Evolutionary conservation across 495 filamentous ascomycete genomes (phyloP), one percentile per base, ranked within the genome.

Genomic region (Penicillium samsonianum): DNA sequence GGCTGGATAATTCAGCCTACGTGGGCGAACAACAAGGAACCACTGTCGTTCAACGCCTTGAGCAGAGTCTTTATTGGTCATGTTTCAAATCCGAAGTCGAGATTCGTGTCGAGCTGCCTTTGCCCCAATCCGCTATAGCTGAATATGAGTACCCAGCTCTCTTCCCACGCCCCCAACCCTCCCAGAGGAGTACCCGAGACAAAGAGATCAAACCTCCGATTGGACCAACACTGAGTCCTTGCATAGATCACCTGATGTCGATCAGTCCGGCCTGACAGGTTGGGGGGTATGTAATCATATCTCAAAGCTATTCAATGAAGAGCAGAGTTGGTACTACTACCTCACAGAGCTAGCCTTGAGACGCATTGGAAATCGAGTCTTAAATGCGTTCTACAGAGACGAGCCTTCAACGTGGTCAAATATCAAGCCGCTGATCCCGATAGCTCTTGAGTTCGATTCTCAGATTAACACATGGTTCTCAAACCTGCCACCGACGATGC

Each of bases 61-160:
- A 70, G 40, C 61, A 70, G 28, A 58, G 59, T 16, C 44, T 70
- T 19, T 70, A 69, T 41, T 73, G 69, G 69, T 63, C 63, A n/a
- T 70, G 67, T 44, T 70, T 67, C 48, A 73, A 73, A 37, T 69
- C 65, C 3, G 69, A 73, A 52, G 53, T 64, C 38, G 69, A 73
- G 48, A 56, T 73, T 14, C 67, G 65, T 5, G 53, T 59, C 0
- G 68, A 69, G 35, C 43, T 67, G 7, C 43, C 55, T 2, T 47
- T 70, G 7, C 63, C 67, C 4, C 59, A 65, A 25, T 61, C 60
- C 19, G 52, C 38, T 1, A 22, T 68, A 4, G 48, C 65, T 0
- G 50, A 41, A 10, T 50, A 53, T 19, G 50, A 64, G 30, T 65
- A 68, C 44, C 62, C 62, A 4, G 45, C 65, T 3, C 50, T 68